These are phyloP conservation scores for Globisporangium canariense DNA, from an alignment of 352 stramenopile species.

Conservation along the genomic window DNA sequence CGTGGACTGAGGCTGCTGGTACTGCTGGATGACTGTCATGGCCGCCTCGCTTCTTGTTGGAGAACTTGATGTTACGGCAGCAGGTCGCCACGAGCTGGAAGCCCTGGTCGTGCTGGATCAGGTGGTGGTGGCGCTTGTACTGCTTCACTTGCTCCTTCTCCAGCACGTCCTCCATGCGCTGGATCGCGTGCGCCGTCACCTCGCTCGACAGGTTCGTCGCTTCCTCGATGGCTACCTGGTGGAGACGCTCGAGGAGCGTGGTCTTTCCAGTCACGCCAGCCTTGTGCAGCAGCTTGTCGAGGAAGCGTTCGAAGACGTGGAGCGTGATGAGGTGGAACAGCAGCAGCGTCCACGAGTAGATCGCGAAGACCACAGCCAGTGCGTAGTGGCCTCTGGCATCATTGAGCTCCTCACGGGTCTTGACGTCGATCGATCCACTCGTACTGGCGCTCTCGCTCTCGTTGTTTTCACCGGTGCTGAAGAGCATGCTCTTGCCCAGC, in stretches of 20 bases:
- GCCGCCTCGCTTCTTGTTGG: neutral
- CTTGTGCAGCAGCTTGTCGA: slow-evolving; percentile 5
- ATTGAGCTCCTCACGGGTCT: neutral
- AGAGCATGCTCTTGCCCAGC: slow-evolving; percentile 17
- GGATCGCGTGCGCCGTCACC: slow-evolving; percentile 23
- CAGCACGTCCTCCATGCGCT: slow-evolving; percentile 28
- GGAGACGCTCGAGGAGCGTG: slow-evolving; percentile 17
- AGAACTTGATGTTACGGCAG: neutral
- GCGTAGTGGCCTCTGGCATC: slow-evolving; percentile 6
- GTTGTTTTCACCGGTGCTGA: slow-evolving; percentile 3
- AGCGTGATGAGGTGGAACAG: slow-evolving; percentile 7
- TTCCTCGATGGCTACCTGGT: slow-evolving; percentile 24
- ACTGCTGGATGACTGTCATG: neutral
- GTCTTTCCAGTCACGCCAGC: slow-evolving; percentile 4
- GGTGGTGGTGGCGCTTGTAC: slow-evolving; percentile 2
- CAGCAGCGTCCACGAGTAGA: slow-evolving; percentile 12
- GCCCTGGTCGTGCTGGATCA: slow-evolving; percentile 18
- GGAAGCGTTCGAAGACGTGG: neutral
- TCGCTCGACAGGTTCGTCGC: slow-evolving; percentile 21
- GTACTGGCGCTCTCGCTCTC: neutral
- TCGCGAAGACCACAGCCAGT: slow-evolving; percentile 7
- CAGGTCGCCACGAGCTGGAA: slow-evolving; percentile 20
- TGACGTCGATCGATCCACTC: neutral
- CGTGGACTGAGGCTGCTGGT: neutral
- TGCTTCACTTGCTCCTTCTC: slow-evolving; percentile 14